Evolutionary conservation across 257 asterid species (phyloP).

Genomic region (Cruciata laevipes): DNA sequence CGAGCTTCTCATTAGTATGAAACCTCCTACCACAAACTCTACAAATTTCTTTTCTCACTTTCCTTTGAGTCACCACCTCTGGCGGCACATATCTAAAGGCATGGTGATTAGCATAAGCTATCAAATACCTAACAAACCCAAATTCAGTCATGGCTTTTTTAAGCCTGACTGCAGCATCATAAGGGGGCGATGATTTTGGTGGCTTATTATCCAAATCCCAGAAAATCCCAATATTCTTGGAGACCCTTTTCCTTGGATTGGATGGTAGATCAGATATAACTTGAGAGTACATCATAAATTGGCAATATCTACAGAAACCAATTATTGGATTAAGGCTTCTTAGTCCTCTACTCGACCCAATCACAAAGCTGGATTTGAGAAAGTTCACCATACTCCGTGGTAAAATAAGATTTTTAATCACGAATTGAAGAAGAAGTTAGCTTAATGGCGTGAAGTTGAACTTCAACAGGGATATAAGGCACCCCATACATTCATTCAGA

Average conservation of each 20-base stretch:
- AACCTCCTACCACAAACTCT: conserved; percentile 89
- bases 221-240: conserved; percentile 58
- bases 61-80: conserved; percentile 39
- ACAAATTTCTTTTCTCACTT: conserved; percentile 47
- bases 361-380: conserved; percentile 17
- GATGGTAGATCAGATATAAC: conserved; percentile 20
- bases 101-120: conserved; percentile 74
- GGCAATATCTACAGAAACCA: conserved; percentile 18
- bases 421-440: neutral
- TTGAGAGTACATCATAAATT: conserved; percentile 24
- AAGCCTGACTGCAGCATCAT: conserved; percentile 65
- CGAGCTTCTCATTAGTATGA: conserved; percentile 47
- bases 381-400: conserved; percentile 23
- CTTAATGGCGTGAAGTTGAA: neutral
- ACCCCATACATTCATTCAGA: neutral
- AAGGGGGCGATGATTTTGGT: conserved; percentile 66
- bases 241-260: conserved; percentile 22
- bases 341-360: conserved; percentile 12
- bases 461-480: neutral
- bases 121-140: conserved; percentile 64
- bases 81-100: conserved; percentile 76
- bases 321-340: conserved; percentile 8
- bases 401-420: neutral
- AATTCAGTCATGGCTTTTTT: conserved; percentile 58
- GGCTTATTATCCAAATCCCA: conserved; percentile 97